Evolutionary conservation across 805 yeast genomes (phyloP).

Genomic region (Candida namnaoensis): DNA sequence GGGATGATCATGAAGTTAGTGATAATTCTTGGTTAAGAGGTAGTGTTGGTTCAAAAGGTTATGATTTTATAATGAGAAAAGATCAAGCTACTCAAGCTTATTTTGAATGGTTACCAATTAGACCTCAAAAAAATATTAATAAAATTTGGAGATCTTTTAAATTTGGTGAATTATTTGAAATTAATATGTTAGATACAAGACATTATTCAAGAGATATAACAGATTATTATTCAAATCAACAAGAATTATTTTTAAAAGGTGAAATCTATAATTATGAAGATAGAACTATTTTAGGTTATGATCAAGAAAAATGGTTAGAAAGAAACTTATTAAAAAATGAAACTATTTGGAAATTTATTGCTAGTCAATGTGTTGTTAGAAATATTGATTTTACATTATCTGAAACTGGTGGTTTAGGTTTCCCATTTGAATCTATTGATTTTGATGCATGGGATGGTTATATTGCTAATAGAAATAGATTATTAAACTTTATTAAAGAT

Average conservation of each 20-base stretch:
- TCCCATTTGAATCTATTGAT: conserved; percentile 10
- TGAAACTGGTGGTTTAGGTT: conserved; percentile 10
- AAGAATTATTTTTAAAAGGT: conserved; percentile 3
- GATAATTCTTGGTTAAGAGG: conserved; percentile 18
- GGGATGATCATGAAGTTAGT: conserved; percentile 21
- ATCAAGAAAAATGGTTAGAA: conserved; percentile 18
- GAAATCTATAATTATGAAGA: conserved; percentile 11
- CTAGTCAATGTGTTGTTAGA: conserved; percentile 7
- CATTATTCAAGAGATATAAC: conserved; percentile 18
- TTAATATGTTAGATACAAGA: conserved; percentile 15
- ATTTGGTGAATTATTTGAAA: conserved; percentile 12
- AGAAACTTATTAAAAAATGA: conserved; percentile 7
- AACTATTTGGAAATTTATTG: conserved; percentile 12
- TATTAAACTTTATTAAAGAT: conserved; percentile 8
- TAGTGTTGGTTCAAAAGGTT: conserved; percentile 13
- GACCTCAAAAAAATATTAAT: conserved; percentile 9
- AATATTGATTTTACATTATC: conserved; percentile 5
- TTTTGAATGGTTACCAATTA: conserved; percentile 18
- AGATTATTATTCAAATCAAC: conserved; percentile 13
- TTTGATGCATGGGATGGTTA: conserved; percentile 20
- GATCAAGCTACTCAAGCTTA: conserved; percentile 14
- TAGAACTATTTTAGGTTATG: conserved; percentile 18
- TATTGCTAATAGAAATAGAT: conserved; percentile 13
- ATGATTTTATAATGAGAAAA: conserved; percentile 10
- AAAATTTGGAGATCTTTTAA: conserved; percentile 15